Percentiles rank a stretch among this genome's conserved stretches.
phyloP scores from a whole-genome alignment of 257 asterid genomes.

The Eucommia ulmoides region DNA sequence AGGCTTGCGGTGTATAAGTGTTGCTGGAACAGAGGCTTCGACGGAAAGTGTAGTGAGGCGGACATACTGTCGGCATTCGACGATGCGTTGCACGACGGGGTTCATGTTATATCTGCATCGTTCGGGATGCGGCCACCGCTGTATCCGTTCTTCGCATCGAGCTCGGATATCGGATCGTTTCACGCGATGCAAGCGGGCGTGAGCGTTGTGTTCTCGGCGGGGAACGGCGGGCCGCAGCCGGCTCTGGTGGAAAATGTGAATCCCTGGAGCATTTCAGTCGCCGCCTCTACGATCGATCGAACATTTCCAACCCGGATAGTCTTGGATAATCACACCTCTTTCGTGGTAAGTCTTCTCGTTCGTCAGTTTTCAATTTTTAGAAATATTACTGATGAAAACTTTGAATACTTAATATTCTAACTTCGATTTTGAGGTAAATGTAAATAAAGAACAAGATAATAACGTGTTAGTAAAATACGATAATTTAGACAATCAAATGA shows the following conservation, averaged over 20 bases:
- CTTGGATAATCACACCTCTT: conserved; percentile 13
- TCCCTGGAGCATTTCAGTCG: conserved; percentile 59
- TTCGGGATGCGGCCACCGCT: conserved; percentile 31
- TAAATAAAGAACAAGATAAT: too few relatives aligned
- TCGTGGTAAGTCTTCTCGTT: too few relatives aligned
- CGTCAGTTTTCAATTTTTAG: too few relatives aligned
- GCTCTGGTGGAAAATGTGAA: conserved; percentile 28
- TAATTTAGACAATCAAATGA: too few relatives aligned
- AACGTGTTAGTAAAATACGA: too few relatives aligned
- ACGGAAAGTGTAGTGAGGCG: conserved; percentile 33
- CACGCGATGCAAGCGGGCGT: conserved; percentile 47
- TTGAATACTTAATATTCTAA: too few relatives aligned
- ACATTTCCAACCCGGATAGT: conserved; percentile 34
- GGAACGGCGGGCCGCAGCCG: conserved; percentile 47
- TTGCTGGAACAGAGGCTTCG: conserved; percentile 37
- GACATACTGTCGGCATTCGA: conserved; percentile 52
- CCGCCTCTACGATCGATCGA: conserved; percentile 43
- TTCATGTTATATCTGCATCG: conserved; percentile 36
- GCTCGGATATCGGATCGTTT: conserved; percentile 30
- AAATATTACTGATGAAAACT: too few relatives aligned
- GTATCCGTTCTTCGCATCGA: conserved; percentile 13
- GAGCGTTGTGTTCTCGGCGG: conserved; percentile 36
- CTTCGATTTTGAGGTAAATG: too few relatives aligned
- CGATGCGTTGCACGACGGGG: conserved; percentile 53
- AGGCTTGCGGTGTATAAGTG: conserved; percentile 58